Percentiles rank a stretch among this genome's conserved stretches.
Conservation (phyloP, 1,284 basidiomycete species). For the Ceratobasidium sp. region DNA sequence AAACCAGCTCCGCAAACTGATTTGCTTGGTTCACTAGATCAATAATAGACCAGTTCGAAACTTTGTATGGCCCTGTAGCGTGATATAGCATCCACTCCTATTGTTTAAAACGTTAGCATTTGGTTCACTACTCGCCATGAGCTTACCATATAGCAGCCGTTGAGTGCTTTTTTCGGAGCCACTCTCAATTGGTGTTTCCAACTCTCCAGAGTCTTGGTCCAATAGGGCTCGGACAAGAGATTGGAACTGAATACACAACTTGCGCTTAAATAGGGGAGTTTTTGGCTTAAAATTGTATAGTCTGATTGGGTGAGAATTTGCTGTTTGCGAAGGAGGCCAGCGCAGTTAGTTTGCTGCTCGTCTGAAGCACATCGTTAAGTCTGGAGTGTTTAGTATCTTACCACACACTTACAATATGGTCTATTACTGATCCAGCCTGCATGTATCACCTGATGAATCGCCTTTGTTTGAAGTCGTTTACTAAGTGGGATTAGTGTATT, state of each 20-base stretch:
- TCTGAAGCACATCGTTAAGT: background rate
- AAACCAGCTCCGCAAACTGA: background rate
- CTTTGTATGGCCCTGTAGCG: conserved; percentile 8
- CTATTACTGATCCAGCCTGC: conserved; percentile 2
- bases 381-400: background rate
- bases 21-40: conserved; percentile 14
- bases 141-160: conserved; percentile 31
- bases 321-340: background rate
- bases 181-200: conserved; percentile 7
- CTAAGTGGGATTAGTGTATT: background rate
- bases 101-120: background rate
- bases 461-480: background rate
- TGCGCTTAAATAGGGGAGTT: background rate
- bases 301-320: background rate
- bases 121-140: background rate
- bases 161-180: background rate
- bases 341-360: background rate
- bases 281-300: background rate
- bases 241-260: background rate
- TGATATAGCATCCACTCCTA: conserved; percentile 33
- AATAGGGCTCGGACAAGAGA: too few species aligned
- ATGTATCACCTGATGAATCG: conserved; percentile 16
- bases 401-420: background rate
- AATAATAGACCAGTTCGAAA: background rate
- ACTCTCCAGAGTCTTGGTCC: background rate